Evolutionary conservation across 768 basidiomycete species (phyloP).

Genomic region (Dioszegia aurantiaca): DNA sequence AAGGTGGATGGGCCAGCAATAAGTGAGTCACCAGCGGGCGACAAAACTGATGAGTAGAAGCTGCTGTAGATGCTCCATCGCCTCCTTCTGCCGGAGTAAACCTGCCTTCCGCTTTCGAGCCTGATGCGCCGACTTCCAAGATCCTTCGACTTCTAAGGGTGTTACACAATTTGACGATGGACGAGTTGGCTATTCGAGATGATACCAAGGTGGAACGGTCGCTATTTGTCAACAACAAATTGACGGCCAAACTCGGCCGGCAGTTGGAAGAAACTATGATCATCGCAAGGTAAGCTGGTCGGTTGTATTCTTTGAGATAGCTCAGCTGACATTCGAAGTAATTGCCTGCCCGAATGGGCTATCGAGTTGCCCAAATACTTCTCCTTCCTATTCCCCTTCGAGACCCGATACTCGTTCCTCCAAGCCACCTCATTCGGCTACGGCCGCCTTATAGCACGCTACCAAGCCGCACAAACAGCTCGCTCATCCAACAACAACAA

Average conservation of each 20-base stretch:
- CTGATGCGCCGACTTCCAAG: slow-evolving; percentile 80
- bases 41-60: slow-evolving; percentile 15
- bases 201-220: slow-evolving; percentile 68
- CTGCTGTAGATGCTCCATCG: slow-evolving; percentile 30
- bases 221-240: slow-evolving; percentile 93
- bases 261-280: slow-evolving; percentile 99
- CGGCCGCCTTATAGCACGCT: slow-evolving; percentile 88
- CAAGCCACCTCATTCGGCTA: slow-evolving; percentile 98
- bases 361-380: slow-evolving; percentile 92
- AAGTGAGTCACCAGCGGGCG: slow-evolving; percentile 29
- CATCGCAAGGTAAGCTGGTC: slow-evolving; percentile 75
- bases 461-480: slow-evolving; percentile 80
- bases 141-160: slow-evolving; percentile 86
- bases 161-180: slow-evolving; percentile 73
- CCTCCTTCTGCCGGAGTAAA: slow-evolving; percentile 36
- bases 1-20: slow-evolving; percentile 69
- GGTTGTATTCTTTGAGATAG: slow-evolving; percentile 3
- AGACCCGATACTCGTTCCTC: slow-evolving; percentile 92
- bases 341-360: slow-evolving; percentile 96
- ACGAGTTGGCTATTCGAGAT: slow-evolving; percentile 45
- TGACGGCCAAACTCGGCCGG: slow-evolving; percentile 94
- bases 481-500: slow-evolving; percentile 65
- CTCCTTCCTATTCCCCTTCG: slow-evolving; percentile 98
- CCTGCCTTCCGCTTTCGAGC: slow-evolving; percentile 72
- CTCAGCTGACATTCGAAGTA: slow-evolving; percentile 60